Percentiles rank a stretch among this genome's conserved stretches.
These are phyloP conservation scores for Capsella rubella DNA, from an alignment of 441 rosid genomes.

Conservation along the genomic window DNA sequence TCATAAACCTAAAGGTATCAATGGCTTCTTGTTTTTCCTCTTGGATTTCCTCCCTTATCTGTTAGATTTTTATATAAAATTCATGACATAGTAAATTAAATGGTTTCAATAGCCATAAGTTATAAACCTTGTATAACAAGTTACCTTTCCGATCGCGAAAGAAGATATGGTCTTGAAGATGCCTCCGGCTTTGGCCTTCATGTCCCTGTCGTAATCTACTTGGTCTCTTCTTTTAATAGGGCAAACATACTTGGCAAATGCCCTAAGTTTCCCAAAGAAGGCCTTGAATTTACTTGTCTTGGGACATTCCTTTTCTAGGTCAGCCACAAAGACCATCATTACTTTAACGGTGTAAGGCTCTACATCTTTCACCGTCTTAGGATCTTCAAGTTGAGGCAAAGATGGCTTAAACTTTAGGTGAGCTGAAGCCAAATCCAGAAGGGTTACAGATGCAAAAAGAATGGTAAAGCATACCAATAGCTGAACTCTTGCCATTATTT, in stretches of 20 bases:
- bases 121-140: not conserved
- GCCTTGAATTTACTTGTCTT: slow-evolving; percentile 26
- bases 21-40: slow-evolving; percentile 36
- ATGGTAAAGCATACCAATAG: slow-evolving; percentile 33
- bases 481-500: slow-evolving; percentile 38
- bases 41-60: slow-evolving; percentile 29
- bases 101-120: not conserved
- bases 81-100: not conserved
- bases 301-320: slow-evolving; percentile 43
- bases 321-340: slow-evolving; percentile 35
- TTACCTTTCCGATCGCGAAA: slow-evolving; percentile 42
- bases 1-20: slow-evolving; percentile 27
- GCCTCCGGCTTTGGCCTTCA: slow-evolving; percentile 39
- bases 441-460: slow-evolving; percentile 9
- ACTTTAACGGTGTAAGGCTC: slow-evolving; percentile 39
- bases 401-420: slow-evolving; percentile 10
- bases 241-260: slow-evolving; percentile 34
- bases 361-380: slow-evolving; percentile 35
- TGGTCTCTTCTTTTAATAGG: slow-evolving; percentile 7
- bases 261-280: slow-evolving; percentile 37
- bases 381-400: slow-evolving; percentile 28
- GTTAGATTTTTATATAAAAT: not conserved
- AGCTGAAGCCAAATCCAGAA: slow-evolving; percentile 33
- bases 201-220: slow-evolving; percentile 21
- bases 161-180: slow-evolving; percentile 33